Conservation (phyloP, 306 rosid genomes). For the Castanea sativa region DNA sequence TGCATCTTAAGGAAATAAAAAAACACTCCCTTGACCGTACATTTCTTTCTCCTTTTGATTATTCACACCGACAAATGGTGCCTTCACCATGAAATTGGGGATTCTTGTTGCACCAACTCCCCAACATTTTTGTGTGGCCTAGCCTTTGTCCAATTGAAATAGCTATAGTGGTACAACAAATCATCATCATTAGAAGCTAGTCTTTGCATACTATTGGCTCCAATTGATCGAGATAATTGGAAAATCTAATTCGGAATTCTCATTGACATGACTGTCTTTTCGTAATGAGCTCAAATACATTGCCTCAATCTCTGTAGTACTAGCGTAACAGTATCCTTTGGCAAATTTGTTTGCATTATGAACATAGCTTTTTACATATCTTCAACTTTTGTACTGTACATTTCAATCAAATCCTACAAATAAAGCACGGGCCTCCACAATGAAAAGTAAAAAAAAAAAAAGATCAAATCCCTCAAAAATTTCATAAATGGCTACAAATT, state of each 20-base stretch:
- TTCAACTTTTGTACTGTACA: background rate
- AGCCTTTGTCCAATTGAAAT: background rate
- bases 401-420: background rate
- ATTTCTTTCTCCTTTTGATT: background rate
- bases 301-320: too few species aligned
- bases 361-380: background rate
- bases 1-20: background rate
- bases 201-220: background rate
- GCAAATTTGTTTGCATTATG: background rate
- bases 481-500: background rate
- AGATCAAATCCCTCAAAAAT: too few species aligned
- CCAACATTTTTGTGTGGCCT: conserved; percentile 6
- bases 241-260: background rate
- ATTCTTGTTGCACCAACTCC: conserved; percentile 11
- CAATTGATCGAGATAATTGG: background rate
- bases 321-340: too few species aligned
- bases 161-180: background rate
- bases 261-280: too few species aligned
- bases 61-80: background rate
- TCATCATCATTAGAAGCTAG: background rate
- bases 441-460: background rate
- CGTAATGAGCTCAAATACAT: too few species aligned
- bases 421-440: background rate
- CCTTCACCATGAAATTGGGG: conserved; percentile 3
- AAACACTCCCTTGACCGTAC: background rate